Evolutionary conservation across 2,329 filamentous ascomycete species (phyloP), one percentile per base, ranked within the genome.

Genomic region (Xylariaceae sp.): DNA sequence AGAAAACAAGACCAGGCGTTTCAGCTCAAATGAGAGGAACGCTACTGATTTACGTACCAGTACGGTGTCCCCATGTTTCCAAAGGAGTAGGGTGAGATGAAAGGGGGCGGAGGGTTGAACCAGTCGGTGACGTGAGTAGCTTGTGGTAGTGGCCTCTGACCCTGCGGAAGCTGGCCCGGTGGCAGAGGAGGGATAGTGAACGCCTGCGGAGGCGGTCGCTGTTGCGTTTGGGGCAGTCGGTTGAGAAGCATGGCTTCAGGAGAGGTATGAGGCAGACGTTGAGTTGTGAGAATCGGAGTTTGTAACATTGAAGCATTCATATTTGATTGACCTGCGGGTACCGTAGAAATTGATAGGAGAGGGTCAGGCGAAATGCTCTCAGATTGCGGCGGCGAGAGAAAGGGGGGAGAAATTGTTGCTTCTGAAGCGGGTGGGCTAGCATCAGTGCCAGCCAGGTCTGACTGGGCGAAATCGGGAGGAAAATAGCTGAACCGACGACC

Each of bases 401-500:
- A 58, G 1, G 65, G 63, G 7, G 65, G 62, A 15, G 63, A 66
- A 30, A 61, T 49, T 1, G 59, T 61, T 3, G 59, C 15, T 19
- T 66, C 64, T 11, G 59, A 62, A 19, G 61, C 59, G 9, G 63
- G 62, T 14, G 65, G 62, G 11, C 62, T 66, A 19, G 53, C 54
- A 33, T 66, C 63, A 41, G 65, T 54, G 18, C 48, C 44, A 1
- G 61, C 53, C 3, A 69, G 67, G 15, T 58, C 61, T 2, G 58
- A 47, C n/a, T 71, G 68, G 10, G 62, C 67, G 47, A 67, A 71
- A 22, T 85, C 81, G 1, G 82, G 82, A 10, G 83, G 81, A 55
- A 85, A 85, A 57, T 84, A 82, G 14, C 81, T 85, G 54, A 83
- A 82, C 7, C 81, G 72, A 18, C 82, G 75, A 7, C 81, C 81